These are phyloP conservation scores for Melampsora larici-populina DNA, from an alignment of 1,284 basidiomycete genomes.

Conservation along the genomic window DNA sequence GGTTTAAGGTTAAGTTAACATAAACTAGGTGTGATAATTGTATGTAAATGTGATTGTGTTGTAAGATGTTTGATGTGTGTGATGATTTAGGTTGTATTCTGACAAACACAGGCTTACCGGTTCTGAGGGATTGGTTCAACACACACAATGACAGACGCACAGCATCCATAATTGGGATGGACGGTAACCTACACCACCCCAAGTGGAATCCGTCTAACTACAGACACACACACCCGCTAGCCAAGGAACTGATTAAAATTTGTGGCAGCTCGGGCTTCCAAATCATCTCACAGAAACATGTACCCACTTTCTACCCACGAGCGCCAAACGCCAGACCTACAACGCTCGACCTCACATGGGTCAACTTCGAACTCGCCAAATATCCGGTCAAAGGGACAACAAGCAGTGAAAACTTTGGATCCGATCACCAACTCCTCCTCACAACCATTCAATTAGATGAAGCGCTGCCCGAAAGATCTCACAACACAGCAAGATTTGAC, in stretches of 20 bases:
- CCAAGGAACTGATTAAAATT: not conserved
- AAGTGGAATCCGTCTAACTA: slow-evolving; percentile 5
- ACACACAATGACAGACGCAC: not conserved
- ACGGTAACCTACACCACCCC: not conserved
- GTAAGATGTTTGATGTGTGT: too few relatives aligned
- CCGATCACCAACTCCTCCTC: not conserved
- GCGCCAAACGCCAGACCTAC: too few relatives aligned
- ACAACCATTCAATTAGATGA: not conserved
- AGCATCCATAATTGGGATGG: not conserved
- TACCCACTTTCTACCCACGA: too few relatives aligned
- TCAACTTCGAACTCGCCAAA: not conserved
- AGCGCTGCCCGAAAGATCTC: not conserved
- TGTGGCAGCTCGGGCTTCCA: not conserved
- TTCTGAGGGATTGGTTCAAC: too few relatives aligned
- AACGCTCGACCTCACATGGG: not conserved
- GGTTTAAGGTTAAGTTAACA: too few relatives aligned
- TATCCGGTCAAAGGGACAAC: not conserved
- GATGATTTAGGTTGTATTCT: too few relatives aligned
- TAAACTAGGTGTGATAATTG: too few relatives aligned
- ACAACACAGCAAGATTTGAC: not conserved
- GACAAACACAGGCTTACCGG: too few relatives aligned
- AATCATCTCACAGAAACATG: not conserved
- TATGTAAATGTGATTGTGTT: too few relatives aligned
- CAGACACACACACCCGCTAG: not conserved
- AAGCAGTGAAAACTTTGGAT: not conserved